These are phyloP conservation scores for Ilyonectria robusta DNA, from an alignment of 2,329 filamentous ascomycete species.

Conservation along the genomic window DNA sequence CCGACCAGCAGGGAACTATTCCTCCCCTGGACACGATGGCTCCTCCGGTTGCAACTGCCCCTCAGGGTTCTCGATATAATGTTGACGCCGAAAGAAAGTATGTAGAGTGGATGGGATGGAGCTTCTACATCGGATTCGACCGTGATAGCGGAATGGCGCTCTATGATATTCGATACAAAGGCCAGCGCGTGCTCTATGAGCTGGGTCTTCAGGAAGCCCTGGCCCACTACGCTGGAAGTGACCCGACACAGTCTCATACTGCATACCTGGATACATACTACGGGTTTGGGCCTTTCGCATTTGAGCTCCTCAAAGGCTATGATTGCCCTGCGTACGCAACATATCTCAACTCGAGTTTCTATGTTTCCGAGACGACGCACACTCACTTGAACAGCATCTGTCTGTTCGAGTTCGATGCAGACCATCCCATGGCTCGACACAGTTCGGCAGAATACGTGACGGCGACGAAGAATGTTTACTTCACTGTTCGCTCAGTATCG, in stretches of 20 bases:
- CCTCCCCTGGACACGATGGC: slow-evolving; percentile 27
- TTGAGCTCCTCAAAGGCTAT: slow-evolving; percentile 62
- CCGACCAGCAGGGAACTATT: slow-evolving; percentile 22
- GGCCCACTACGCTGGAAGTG: slow-evolving; percentile 65
- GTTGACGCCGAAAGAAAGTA: slow-evolving; percentile 24
- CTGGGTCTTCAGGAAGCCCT: slow-evolving; percentile 69
- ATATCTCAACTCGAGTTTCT: slow-evolving; percentile 64
- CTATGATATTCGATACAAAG: slow-evolving; percentile 67
- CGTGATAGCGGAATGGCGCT: slow-evolving; percentile 64
- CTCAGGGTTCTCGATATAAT: slow-evolving; percentile 19
- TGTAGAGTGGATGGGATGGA: slow-evolving; percentile 29
- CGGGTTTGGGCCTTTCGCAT: slow-evolving; percentile 62
- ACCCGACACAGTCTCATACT: slow-evolving; percentile 61
- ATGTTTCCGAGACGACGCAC: slow-evolving; percentile 58
- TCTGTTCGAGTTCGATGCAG: slow-evolving; percentile 66
- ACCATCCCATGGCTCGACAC: slow-evolving; percentile 62
- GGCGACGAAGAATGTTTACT: slow-evolving; percentile 23
- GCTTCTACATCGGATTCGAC: slow-evolving; percentile 66
- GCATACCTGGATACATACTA: slow-evolving; percentile 64
- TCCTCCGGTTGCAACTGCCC: slow-evolving; percentile 7
- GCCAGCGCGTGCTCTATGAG: slow-evolving; percentile 69
- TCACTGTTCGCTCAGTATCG: slow-evolving; percentile 19
- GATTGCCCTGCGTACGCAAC: slow-evolving; percentile 67
- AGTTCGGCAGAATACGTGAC: slow-evolving; percentile 22
- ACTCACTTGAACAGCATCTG: slow-evolving; percentile 67